Conservation (phyloP, 306 rosid genomes). For the Rosa multiflora region DNA sequence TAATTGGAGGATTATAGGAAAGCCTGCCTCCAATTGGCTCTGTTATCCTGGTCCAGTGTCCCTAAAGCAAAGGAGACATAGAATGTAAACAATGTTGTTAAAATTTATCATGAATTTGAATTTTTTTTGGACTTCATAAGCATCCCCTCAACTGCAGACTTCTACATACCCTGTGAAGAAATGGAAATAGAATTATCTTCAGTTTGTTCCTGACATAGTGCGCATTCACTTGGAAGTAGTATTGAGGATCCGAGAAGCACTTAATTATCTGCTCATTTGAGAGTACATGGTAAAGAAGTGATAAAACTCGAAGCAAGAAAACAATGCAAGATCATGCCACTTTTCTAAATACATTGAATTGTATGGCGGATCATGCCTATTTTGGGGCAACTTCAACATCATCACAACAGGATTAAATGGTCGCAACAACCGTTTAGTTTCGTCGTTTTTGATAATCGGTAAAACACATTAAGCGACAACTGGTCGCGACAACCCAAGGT, state of each 20-base stretch:
- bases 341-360: not conserved
- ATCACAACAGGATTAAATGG: not conserved
- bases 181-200: conserved; percentile 72
- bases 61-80: too few relatives aligned
- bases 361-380: not conserved
- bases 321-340: not conserved
- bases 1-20: too few relatives aligned
- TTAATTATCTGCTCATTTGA: conserved; percentile 53
- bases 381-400: not conserved
- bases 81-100: too few relatives aligned
- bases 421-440: too few relatives aligned
- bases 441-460: too few relatives aligned
- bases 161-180: conserved; percentile 64
- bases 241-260: conserved; percentile 77
- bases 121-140: too few relatives aligned
- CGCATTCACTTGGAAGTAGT: conserved; percentile 75
- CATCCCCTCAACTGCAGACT: not conserved
- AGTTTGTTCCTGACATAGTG: conserved; percentile 69
- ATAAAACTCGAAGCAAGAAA: not conserved
- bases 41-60: too few relatives aligned
- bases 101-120: too few relatives aligned
- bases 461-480: too few relatives aligned
- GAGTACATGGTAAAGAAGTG: not conserved
- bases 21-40: too few relatives aligned
- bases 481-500: too few relatives aligned